phyloP scores from a whole-genome alignment of 441 rosid species.

The Erysimum cheiri region DNA sequence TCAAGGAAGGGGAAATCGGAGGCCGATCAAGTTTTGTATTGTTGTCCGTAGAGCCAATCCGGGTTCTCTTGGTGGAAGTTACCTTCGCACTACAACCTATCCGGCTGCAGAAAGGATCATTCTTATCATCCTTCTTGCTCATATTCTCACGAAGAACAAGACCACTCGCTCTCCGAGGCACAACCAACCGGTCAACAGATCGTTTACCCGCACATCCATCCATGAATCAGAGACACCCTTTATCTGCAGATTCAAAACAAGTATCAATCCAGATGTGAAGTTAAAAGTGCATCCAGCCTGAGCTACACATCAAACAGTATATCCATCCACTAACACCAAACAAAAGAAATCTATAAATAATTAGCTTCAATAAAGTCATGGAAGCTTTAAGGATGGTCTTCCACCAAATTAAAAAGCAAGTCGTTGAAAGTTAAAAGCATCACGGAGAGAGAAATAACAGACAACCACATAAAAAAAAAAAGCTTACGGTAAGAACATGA shows the following conservation, averaged over 20 bases:
- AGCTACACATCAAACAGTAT: constrained; percentile 13
- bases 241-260: constrained; percentile 22
- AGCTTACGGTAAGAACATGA: constrained; percentile 36
- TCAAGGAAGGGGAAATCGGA: constrained; percentile 19
- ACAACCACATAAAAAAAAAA: constrained; percentile 15
- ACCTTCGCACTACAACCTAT: constrained; percentile 69
- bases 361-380: constrained; percentile 17
- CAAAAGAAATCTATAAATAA: constrained; percentile 4
- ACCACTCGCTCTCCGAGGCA: constrained; percentile 58
- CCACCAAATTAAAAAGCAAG: constrained; percentile 35
- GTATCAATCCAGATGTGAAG: background rate
- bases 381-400: constrained; percentile 32
- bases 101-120: constrained; percentile 65
- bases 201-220: constrained; percentile 73
- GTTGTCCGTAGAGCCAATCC: constrained; percentile 51
- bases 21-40: constrained; percentile 51
- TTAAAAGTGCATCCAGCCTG: constrained; percentile 3
- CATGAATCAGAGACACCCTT: constrained; percentile 52
- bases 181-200: constrained; percentile 44
- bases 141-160: constrained; percentile 63
- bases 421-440: constrained; percentile 26
- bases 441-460: constrained; percentile 8
- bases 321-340: constrained; percentile 32
- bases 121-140: constrained; percentile 59
- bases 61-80: constrained; percentile 53